Percentiles rank a stretch among this genome's conserved stretches.
phyloP scores from a whole-genome alignment of 2,329 filamentous ascomycete genomes.

The Phialophora expanda region DNA sequence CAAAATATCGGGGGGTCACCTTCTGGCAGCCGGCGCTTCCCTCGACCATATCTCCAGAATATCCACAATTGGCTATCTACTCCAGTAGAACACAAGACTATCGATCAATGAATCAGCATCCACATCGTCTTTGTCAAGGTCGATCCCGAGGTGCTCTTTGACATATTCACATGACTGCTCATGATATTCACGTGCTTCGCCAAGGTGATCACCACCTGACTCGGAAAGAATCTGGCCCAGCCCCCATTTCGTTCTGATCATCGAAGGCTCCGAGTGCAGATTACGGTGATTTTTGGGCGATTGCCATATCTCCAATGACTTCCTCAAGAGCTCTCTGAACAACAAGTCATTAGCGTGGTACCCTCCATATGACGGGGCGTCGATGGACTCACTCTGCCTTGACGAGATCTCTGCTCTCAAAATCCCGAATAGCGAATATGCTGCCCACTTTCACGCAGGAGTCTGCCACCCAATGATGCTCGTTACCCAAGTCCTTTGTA shows the following conservation, averaged over 20 bases:
- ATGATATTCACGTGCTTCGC: constrained; percentile 3
- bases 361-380: neutral
- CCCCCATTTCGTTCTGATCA: constrained; percentile 3
- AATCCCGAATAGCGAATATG: constrained; percentile 2
- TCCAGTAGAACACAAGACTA: constrained; percentile 4
- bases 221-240: constrained; percentile 3
- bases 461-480: constrained; percentile 3
- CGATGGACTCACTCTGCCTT: constrained; percentile 3
- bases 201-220: constrained; percentile 1
- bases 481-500: constrained; percentile 4
- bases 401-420: constrained; percentile 3
- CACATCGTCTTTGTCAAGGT: constrained; percentile 3
- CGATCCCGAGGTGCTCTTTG: constrained; percentile 1
- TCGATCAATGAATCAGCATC: constrained; percentile 2
- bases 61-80: constrained; percentile 3
- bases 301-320: constrained; percentile 1
- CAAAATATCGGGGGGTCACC: neutral
- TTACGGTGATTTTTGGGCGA: constrained; percentile 1
- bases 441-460: constrained; percentile 2
- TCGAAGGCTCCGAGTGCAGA: neutral
- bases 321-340: constrained; percentile 2
- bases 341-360: constrained; percentile 1
- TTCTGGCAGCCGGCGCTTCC: too few relatives aligned
- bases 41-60: neutral
- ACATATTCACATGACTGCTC: constrained; percentile 2